phyloP scores from a whole-genome alignment of 768 basidiomycete genomes.

The Rhodotorula kratochvilovae region DNA sequence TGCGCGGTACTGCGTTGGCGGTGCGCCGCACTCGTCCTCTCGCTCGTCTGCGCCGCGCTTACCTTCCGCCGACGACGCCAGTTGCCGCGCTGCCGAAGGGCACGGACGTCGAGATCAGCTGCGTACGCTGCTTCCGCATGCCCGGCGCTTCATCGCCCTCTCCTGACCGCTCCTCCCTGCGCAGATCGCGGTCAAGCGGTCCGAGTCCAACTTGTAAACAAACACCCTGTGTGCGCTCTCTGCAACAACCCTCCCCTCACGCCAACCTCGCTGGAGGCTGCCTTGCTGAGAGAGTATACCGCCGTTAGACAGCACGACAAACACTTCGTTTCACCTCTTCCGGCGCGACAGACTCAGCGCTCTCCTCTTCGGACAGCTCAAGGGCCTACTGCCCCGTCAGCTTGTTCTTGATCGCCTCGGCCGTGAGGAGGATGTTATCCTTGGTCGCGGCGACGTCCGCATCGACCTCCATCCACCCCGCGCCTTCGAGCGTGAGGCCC shows the following conservation, averaged over 20 bases:
- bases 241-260: too few relatives aligned
- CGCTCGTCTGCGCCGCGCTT: neutral
- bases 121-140: neutral
- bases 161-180: neutral
- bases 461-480: conserved; percentile 23
- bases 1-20: neutral
- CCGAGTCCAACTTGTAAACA: too few relatives aligned
- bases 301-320: too few relatives aligned
- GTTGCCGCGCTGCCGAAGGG: neutral
- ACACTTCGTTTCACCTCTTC: neutral
- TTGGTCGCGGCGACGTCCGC: conserved; percentile 1
- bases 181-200: neutral
- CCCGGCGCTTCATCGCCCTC: neutral
- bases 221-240: too few relatives aligned
- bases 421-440: conserved; percentile 20
- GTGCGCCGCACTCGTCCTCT: neutral
- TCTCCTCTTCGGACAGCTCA: too few relatives aligned
- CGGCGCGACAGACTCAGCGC: neutral
- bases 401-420: conserved; percentile 20
- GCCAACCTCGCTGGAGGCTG: too few relatives aligned
- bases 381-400: conserved; percentile 9
- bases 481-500: conserved; percentile 19
- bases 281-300: too few relatives aligned
- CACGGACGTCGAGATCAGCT: conserved; percentile 6
- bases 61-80: fast-evolving